Percentiles rank a stretch among this genome's conserved stretches.
phyloP scores from a whole-genome alignment of 2,329 filamentous ascomycete species.

The Macrophomina pseudophaseolina region DNA sequence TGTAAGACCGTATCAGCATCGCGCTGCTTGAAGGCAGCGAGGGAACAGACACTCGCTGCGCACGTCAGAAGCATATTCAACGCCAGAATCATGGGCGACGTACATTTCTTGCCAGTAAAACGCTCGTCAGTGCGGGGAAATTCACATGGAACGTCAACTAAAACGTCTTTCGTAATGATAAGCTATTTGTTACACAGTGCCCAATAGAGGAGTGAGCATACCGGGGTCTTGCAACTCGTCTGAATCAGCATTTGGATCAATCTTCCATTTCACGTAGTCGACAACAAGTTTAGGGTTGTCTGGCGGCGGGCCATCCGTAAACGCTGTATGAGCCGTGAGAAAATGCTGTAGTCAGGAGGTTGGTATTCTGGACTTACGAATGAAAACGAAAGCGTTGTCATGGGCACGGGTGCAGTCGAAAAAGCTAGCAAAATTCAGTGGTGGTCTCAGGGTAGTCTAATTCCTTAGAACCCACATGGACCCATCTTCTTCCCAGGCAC shows the following conservation, averaged over 20 bases:
- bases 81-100: not conserved
- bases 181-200: not conserved
- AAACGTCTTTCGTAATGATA: not conserved
- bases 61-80: not conserved
- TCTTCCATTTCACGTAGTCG: not conserved
- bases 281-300: not conserved
- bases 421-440: not conserved
- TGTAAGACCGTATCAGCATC: not conserved
- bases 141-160: not conserved
- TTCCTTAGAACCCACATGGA: not conserved
- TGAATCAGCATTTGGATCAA: not conserved
- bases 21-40: not conserved
- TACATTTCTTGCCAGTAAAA: not conserved
- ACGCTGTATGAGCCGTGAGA: not conserved
- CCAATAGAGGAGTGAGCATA: not conserved
- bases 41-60: not conserved
- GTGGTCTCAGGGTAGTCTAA: too few relatives aligned
- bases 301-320: not conserved
- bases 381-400: not conserved
- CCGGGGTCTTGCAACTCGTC: not conserved
- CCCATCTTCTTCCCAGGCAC: not conserved
- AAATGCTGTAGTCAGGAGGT: not conserved
- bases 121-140: not conserved
- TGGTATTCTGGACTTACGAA: not conserved
- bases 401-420: not conserved